Evolutionary conservation across 2,329 filamentous ascomycete genomes (phyloP).

Genomic region (Trichoderma sp.): DNA sequence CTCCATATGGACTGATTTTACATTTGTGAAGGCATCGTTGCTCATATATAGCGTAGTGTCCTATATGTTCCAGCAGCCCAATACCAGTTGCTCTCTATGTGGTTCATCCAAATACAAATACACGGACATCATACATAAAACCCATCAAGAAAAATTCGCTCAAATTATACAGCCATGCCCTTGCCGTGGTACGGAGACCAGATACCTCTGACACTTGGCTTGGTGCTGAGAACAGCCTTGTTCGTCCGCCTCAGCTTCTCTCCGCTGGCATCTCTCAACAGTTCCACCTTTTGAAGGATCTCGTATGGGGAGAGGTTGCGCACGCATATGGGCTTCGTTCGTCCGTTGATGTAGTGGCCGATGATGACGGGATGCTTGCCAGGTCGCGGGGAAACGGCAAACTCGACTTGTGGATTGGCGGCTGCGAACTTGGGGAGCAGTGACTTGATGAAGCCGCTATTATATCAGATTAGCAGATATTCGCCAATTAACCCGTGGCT

Average conservation of each 20-base stretch:
- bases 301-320: conserved; percentile 78
- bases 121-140: conserved; percentile 24
- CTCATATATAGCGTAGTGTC: conserved; percentile 6
- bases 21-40: conserved; percentile 1
- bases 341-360: conserved; percentile 90
- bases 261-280: conserved; percentile 70
- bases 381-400: conserved; percentile 87
- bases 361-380: conserved; percentile 83
- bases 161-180: conserved; percentile 49
- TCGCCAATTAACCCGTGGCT: neutral
- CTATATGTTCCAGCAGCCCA: conserved; percentile 28
- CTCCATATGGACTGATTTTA: neutral
- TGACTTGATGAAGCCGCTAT: conserved; percentile 75
- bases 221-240: conserved; percentile 63
- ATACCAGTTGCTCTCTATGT: conserved; percentile 26
- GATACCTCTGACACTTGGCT: conserved; percentile 64
- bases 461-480: neutral
- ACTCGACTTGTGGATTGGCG: conserved; percentile 82
- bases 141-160: conserved; percentile 1
- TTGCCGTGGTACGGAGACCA: conserved; percentile 69
- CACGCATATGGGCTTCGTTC: conserved; percentile 81
- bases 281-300: conserved; percentile 73
- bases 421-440: conserved; percentile 74
- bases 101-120: conserved; percentile 29
- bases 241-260: conserved; percentile 65